Evolutionary conservation across 768 basidiomycete species (phyloP).

Genomic region (Crucibulum laeve): DNA sequence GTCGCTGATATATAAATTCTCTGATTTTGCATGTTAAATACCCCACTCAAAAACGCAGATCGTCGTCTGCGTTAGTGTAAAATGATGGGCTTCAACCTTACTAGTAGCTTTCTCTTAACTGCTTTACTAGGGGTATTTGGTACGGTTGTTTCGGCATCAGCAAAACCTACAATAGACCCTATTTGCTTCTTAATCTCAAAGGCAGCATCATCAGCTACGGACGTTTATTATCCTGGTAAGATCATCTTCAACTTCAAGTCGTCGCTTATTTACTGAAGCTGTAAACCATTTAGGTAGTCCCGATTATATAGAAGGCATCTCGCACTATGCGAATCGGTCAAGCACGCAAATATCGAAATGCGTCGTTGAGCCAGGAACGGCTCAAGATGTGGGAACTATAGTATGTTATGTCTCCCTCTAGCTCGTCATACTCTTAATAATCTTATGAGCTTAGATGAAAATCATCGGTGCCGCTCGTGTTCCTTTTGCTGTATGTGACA

Average conservation of each 20-base stretch:
- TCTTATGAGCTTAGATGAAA: slow-evolving; percentile 39
- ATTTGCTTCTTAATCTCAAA: slow-evolving; percentile 32
- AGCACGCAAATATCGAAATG: slow-evolving; percentile 43
- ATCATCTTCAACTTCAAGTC: background rate
- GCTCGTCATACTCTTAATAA: background rate
- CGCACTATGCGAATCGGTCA: slow-evolving; percentile 50
- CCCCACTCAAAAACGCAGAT: too few species aligned
- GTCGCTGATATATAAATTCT: too few species aligned
- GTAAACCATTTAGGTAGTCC: slow-evolving; percentile 12
- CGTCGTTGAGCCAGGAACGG: slow-evolving; percentile 54
- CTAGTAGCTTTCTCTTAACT: too few species aligned
- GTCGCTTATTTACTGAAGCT: background rate
- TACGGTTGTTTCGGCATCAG: too few species aligned
- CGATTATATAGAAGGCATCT: slow-evolving; percentile 35
- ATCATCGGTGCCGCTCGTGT: slow-evolving; percentile 39
- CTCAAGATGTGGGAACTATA: slow-evolving; percentile 44
- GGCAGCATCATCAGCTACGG: slow-evolving; percentile 36
- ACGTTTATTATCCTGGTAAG: slow-evolving; percentile 40
- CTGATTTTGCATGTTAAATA: too few species aligned
- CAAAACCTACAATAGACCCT: too few species aligned
- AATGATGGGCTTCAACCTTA: too few species aligned
- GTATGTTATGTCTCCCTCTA: slow-evolving; percentile 26
- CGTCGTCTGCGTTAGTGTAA: too few species aligned
- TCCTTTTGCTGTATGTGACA: slow-evolving; percentile 47
- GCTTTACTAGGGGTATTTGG: too few species aligned